Conservation (phyloP, 192 early-diverging fungal genomes). For the Geranomyces michiganensis region DNA sequence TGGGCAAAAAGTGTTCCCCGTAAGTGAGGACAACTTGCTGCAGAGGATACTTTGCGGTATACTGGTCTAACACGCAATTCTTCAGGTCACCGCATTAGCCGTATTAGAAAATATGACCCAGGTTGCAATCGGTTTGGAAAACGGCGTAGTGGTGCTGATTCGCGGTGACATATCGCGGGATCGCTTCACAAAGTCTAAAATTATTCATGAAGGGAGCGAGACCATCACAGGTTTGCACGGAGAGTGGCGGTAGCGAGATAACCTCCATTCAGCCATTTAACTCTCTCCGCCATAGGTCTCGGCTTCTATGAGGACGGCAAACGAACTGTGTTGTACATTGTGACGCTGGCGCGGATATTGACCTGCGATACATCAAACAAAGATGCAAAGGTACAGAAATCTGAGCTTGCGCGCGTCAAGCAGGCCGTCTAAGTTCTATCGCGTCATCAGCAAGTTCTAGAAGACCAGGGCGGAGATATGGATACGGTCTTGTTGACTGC, state of each 20-base stretch:
- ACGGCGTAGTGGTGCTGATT: conserved; percentile 84
- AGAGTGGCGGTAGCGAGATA: too few relatives aligned
- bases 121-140: conserved; percentile 89
- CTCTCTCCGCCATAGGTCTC: conserved; percentile 51
- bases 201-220: conserved; percentile 82
- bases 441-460: conserved; percentile 52
- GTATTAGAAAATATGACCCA: conserved; percentile 79
- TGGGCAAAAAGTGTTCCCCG: conserved; percentile 67
- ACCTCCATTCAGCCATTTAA: background rate
- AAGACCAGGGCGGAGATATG: conserved; percentile 80
- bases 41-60: background rate
- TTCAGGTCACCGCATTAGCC: conserved; percentile 69
- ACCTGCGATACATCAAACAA: conserved; percentile 62
- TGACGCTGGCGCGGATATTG: conserved; percentile 65
- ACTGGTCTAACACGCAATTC: too few relatives aligned
- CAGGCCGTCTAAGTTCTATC: background rate
- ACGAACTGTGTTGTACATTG: conserved; percentile 67
- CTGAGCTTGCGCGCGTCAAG: background rate
- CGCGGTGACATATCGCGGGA: conserved; percentile 81
- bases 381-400: conserved; percentile 31
- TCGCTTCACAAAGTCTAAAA: conserved; percentile 73
- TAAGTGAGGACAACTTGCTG: conserved; percentile 21
- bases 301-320: conserved; percentile 73
- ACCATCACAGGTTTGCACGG: conserved; percentile 71
- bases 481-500: conserved; percentile 72